Base-by-base conservation (phyloP, 2,329 filamentous ascomycete genomes). In the Tympanopsis confertula region DNA sequence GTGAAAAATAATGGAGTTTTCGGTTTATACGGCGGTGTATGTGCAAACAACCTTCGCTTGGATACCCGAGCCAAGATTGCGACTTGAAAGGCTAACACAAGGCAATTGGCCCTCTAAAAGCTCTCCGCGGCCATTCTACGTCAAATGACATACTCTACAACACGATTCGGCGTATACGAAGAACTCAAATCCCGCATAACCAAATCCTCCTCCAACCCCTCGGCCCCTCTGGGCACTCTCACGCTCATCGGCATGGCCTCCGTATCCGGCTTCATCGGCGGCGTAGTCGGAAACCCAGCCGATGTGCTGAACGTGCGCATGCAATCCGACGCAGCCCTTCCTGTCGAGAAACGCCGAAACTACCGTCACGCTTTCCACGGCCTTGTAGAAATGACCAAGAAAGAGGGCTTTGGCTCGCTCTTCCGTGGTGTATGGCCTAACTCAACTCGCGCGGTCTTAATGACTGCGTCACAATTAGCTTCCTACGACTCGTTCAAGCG, bases 301-400 rank as follows among this genome's bases (percentile, higher is more conserved):
- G 63, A 66, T 42, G 54, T 56, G 29, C 35, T 17, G 17, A 5
- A 2, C 4, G 62, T 66, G 0, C 50, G 63, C 5, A 66, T 66
- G 63, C 65, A 62, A 41, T 58, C 62, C 13, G 63, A 66, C 45
- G 63, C 61, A 1, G 63, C 63, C 0, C 63, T 58, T 42, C 40
- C 51, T 1, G 44, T 47, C 0, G 43, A 44, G 1, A 50, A 65
- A 36, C 51, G 57, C n/a, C 62, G 61, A 35, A 42, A 41, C 4
- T 64, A 65, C 38, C 45, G 53, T 0, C 62, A 65, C 28, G 58
- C 61, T 0, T 7, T 63, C 1, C 41, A 52, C 15, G 62, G 56
- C 7, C 41, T 54, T 32, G 45, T 50, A 17, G 48, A 56, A 13
- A 55, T 60, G 17, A 52, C 48, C 3, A 41, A 48, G 1, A 62